These are phyloP conservation scores for Fusarium mundagurra DNA, from an alignment of 2,329 filamentous ascomycete species.

Conservation along the genomic window DNA sequence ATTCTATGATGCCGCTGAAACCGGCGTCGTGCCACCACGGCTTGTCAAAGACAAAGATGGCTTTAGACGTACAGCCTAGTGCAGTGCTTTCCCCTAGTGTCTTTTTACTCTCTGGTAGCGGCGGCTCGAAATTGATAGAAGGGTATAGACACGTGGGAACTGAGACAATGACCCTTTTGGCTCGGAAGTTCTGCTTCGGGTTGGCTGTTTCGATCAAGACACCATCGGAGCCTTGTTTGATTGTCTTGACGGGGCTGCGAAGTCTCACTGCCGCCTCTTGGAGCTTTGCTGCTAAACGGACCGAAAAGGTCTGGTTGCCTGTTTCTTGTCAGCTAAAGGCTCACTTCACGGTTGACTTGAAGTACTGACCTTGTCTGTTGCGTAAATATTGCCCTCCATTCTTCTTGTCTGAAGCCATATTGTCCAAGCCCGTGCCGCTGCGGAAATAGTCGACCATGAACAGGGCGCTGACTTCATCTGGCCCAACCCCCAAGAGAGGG, in stretches of 20 bases:
- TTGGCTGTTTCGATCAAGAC: slow-evolving; percentile 26
- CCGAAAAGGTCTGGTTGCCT: slow-evolving; percentile 30
- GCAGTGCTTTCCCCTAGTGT: slow-evolving; percentile 43
- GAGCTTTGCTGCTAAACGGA: slow-evolving; percentile 23
- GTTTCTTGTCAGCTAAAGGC: background rate
- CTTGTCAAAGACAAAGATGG: slow-evolving; percentile 52
- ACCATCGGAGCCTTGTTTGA: slow-evolving; percentile 21
- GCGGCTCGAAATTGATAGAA: slow-evolving; percentile 38
- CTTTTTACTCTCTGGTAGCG: slow-evolving; percentile 44
- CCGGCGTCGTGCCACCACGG: slow-evolving; percentile 58
- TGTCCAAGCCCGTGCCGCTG: slow-evolving; percentile 29
- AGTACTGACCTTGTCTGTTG: slow-evolving; percentile 31
- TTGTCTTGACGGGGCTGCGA: slow-evolving; percentile 24
- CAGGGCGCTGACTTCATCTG: slow-evolving; percentile 32
- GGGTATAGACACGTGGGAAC: slow-evolving; percentile 40
- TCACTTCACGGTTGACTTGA: no score
- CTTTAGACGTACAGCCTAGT: slow-evolving; percentile 50
- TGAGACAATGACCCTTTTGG: slow-evolving; percentile 41
- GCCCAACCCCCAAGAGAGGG: slow-evolving; percentile 30
- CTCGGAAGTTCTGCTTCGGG: slow-evolving; percentile 14
- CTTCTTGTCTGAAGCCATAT: slow-evolving; percentile 30
- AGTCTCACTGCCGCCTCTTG: slow-evolving; percentile 18
- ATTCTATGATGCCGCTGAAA: slow-evolving; percentile 54
- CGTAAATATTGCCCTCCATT: slow-evolving; percentile 39
- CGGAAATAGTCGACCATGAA: slow-evolving; percentile 36